Percentiles rank a stretch among this genome's conserved stretches.
Conservation (phyloP, 805 yeast genomes). For the Lipomyces starkeyi region DNA sequence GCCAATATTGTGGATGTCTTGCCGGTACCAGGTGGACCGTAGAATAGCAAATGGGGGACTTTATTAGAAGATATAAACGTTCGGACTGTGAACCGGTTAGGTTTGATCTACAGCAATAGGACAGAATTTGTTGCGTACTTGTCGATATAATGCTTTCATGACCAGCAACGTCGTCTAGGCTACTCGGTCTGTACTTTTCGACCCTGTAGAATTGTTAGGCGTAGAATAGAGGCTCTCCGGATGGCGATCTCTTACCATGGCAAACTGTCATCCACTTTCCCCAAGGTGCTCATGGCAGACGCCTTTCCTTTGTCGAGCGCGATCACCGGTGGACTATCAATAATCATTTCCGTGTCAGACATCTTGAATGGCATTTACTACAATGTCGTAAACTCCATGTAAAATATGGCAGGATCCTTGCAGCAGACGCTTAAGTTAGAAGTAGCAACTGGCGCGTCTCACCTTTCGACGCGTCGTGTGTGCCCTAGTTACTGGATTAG, state of each 20-base stretch:
- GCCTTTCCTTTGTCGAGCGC: conserved; percentile 23
- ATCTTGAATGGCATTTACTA: background rate
- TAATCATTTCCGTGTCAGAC: conserved; percentile 16
- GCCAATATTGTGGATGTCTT: conserved; percentile 90
- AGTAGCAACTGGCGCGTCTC: background rate
- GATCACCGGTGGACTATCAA: conserved; percentile 9
- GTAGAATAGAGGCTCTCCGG: background rate
- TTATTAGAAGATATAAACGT: conserved; percentile 82
- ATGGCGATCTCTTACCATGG: conserved; percentile 34
- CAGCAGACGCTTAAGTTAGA: background rate
- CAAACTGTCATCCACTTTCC: conserved; percentile 24
- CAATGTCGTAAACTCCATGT: background rate
- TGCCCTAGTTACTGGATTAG: background rate
- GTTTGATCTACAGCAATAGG: background rate
- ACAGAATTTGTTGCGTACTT: conserved; percentile 35
- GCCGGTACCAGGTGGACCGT: conserved; percentile 96
- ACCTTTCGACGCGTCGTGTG: background rate
- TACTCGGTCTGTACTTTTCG: conserved; percentile 90
- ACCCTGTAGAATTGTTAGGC: conserved; percentile 55
- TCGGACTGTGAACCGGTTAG: conserved; percentile 53
- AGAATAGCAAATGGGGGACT: conserved; percentile 89
- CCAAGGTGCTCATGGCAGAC: background rate
- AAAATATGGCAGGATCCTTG: background rate
- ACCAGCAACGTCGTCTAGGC: conserved; percentile 87
- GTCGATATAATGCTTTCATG: conserved; percentile 86